Conservation (phyloP, 495 filamentous ascomycete species). For the Penicillium canariense region DNA sequence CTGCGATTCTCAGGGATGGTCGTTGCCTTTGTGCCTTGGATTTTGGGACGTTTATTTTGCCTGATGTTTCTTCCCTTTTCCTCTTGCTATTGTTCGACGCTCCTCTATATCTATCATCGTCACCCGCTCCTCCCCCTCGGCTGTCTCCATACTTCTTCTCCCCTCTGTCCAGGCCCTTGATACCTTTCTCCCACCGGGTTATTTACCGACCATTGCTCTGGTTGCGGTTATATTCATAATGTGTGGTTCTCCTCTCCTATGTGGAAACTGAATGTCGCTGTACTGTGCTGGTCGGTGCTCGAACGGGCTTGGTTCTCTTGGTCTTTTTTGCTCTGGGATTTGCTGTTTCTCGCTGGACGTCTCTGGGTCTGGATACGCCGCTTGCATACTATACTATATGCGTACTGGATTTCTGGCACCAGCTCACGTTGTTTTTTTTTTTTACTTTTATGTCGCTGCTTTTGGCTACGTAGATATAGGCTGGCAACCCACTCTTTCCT, state of each 20-base stretch:
- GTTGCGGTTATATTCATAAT: background rate
- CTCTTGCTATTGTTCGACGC: background rate
- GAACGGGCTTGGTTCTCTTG: background rate
- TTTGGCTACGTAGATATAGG: background rate
- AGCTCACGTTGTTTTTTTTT: background rate
- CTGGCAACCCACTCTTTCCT: background rate
- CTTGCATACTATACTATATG: background rate
- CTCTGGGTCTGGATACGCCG: background rate
- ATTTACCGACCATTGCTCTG: background rate
- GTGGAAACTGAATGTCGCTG: background rate
- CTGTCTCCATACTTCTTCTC: too few relatives aligned
- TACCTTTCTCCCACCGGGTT: background rate
- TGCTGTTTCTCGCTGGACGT: background rate
- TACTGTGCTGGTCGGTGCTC: background rate
- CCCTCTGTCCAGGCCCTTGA: background rate
- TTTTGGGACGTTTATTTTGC: slow-evolving; percentile 7
- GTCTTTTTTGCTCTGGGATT: background rate
- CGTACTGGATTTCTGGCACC: background rate
- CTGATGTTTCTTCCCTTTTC: background rate
- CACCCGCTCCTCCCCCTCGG: background rate
- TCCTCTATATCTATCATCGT: background rate
- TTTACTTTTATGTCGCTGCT: background rate
- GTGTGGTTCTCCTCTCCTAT: background rate
- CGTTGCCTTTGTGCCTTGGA: slow-evolving; percentile 7
- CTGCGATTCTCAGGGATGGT: slow-evolving; percentile 28